Conservation (phyloP, 139 green algal genomes). For the Tetraselmis chui region DNA sequence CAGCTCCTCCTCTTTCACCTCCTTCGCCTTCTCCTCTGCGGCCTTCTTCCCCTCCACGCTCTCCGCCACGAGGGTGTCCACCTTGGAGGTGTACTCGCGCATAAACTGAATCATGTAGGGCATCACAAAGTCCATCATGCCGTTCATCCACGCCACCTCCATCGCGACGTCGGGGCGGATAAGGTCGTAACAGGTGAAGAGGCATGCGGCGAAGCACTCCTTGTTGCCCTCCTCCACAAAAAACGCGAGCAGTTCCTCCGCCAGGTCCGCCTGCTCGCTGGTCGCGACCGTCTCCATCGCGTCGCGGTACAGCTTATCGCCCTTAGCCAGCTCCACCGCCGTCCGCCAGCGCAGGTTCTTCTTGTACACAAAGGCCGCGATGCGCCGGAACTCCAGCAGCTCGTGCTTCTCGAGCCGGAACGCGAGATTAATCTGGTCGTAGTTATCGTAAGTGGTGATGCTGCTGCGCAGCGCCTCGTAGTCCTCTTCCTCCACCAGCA, state of each 20-base stretch:
- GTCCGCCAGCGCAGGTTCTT: conserved; percentile 81
- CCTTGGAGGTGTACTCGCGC: conserved; percentile 86
- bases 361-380: conserved; percentile 89
- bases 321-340: conserved; percentile 80
- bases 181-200: conserved; percentile 98
- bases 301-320: conserved; percentile 75
- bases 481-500: conserved; percentile 97
- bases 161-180: conserved; percentile 88
- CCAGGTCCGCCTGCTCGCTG: conserved; percentile 63
- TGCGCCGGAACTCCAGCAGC: conserved; percentile 92
- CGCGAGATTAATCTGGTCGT: conserved; percentile 79
- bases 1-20: conserved; percentile 34
- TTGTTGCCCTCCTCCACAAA: conserved; percentile 73
- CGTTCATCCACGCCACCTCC: conserved; percentile 94
- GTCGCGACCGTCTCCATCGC: conserved; percentile 91
- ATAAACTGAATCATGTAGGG: conserved; percentile 93
- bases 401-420: conserved; percentile 86
- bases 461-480: conserved; percentile 67
- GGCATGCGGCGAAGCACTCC: conserved; percentile 94
- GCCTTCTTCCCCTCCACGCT: conserved; percentile 45
- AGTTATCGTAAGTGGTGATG: conserved; percentile 96
- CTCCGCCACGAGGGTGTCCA: conserved; percentile 62
- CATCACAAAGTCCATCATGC: conserved; percentile 85
- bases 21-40: conserved; percentile 38
- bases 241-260: conserved; percentile 88